Percentiles rank a stretch among this genome's conserved stretches.
Evolutionary conservation across 2,329 filamentous ascomycete species (phyloP).

Genomic region (Colletotrichum sp.): DNA sequence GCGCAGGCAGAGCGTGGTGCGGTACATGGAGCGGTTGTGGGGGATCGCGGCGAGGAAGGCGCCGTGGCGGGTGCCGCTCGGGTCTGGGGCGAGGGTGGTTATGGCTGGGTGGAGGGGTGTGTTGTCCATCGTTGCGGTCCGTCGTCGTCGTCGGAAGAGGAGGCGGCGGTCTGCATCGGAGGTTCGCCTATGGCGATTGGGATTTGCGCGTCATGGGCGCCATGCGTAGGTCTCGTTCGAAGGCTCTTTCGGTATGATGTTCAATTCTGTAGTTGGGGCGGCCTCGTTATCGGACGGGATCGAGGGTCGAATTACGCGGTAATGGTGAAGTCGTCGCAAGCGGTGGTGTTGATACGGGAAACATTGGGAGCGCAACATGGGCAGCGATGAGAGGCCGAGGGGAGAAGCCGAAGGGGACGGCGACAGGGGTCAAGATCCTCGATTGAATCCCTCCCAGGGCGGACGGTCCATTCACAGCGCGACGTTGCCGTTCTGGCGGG

Average conservation of each 20-base stretch:
- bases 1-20: slow-evolving; percentile 7
- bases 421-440: neutral
- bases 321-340: neutral
- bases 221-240: neutral
- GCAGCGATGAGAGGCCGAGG: neutral
- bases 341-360: neutral
- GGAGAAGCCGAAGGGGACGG: neutral
- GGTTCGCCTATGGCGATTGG: neutral
- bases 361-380: neutral
- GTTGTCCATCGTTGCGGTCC: slow-evolving; percentile 16
- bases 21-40: slow-evolving; percentile 19
- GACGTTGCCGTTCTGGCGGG: neutral
- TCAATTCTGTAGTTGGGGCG: neutral
- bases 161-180: neutral
- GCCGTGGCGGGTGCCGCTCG: slow-evolving; percentile 5
- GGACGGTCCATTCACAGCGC: neutral
- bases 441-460: neutral
- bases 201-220: neutral
- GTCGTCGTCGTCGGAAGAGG: neutral
- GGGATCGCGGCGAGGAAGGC: slow-evolving; percentile 20
- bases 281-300: rapidly evolving
- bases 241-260: neutral
- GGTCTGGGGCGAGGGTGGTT: neutral
- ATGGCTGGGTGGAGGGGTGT: slow-evolving; percentile 17
- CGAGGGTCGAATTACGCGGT: neutral